Percentiles rank a stretch among this genome's conserved stretches.
Evolutionary conservation across 2,329 filamentous ascomycete species (phyloP).

Genomic region (Hypoxylon rubiginosum): DNA sequence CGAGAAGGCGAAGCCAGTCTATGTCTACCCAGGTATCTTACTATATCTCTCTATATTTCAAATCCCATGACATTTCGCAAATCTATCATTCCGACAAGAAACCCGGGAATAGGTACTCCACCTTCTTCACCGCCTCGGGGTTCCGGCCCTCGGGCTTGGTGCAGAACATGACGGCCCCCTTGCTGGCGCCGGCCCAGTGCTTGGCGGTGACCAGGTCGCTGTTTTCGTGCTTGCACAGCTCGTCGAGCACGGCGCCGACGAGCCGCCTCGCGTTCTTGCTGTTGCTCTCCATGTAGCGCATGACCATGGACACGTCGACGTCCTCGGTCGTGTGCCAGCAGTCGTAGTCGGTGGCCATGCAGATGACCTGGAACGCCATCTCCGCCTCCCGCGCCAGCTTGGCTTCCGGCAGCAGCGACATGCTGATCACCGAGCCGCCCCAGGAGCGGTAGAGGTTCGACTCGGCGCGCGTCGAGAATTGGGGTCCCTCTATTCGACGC

Average conservation of each 20-base stretch:
- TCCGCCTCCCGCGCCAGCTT: constrained; percentile 97
- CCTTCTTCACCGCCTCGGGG: constrained; percentile 80
- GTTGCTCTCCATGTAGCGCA: constrained; percentile 96
- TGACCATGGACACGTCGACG: constrained; percentile 96
- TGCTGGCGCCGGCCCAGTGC: constrained; percentile 82
- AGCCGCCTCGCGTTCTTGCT: constrained; percentile 87
- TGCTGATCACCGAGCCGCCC: constrained; percentile 97
- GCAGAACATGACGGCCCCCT: constrained; percentile 83
- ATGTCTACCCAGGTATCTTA: constrained; percentile 16
- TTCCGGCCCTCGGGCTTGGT: constrained; percentile 83
- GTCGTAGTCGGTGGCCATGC: constrained; percentile 99
- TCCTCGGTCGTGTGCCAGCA: constrained; percentile 90
- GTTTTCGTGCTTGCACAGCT: constrained; percentile 83
- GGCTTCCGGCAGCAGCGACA: constrained; percentile 94
- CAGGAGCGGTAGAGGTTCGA: constrained; percentile 94
- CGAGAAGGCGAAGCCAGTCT: too few species aligned
- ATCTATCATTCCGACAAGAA: constrained; percentile 68
- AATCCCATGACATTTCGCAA: constrained; percentile 3
- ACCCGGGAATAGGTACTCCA: constrained; percentile 89
- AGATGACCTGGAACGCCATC: constrained; percentile 97
- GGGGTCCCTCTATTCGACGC: constrained; percentile 92
- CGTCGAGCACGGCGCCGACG: constrained; percentile 88
- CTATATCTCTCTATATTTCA: constrained; percentile 3
- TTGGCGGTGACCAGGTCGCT: constrained; percentile 81
- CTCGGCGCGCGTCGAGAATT: constrained; percentile 96